These are phyloP conservation scores for Neckera pumila DNA, from an alignment of 225 moss, liverwort and hornwort species.

Conservation along the genomic window DNA sequence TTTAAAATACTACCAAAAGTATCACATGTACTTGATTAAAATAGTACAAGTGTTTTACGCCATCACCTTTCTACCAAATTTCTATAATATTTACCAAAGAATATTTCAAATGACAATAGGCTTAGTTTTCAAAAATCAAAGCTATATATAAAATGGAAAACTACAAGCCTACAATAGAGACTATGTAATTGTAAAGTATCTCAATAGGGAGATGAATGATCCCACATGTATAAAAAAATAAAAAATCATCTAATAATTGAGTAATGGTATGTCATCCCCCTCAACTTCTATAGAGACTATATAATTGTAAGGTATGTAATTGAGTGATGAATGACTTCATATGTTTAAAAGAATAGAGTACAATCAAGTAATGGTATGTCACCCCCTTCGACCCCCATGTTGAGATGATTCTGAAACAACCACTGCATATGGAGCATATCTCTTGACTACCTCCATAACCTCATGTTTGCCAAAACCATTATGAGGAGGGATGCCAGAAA, in stretches of 20 bases:
- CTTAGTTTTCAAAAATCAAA: neutral
- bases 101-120: neutral
- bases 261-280: rapidly evolving
- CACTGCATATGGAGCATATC: neutral
- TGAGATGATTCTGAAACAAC: neutral
- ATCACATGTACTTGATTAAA: neutral
- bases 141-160: neutral
- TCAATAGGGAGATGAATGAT: no score
- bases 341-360: neutral
- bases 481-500: neutral
- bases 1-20: neutral
- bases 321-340: no score
- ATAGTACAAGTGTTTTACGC: neutral
- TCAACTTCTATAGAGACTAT: neutral
- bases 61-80: neutral
- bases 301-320: no score
- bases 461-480: rapidly evolving
- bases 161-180: neutral
- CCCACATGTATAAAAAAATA: no score
- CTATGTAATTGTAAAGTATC: no score
- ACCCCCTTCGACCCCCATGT: rapidly evolving
- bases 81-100: rapidly evolving
- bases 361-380: neutral
- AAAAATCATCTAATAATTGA: neutral
- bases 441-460: neutral